Conservation (phyloP, 257 asterid species). For the Fraxinus cuspidata region DNA sequence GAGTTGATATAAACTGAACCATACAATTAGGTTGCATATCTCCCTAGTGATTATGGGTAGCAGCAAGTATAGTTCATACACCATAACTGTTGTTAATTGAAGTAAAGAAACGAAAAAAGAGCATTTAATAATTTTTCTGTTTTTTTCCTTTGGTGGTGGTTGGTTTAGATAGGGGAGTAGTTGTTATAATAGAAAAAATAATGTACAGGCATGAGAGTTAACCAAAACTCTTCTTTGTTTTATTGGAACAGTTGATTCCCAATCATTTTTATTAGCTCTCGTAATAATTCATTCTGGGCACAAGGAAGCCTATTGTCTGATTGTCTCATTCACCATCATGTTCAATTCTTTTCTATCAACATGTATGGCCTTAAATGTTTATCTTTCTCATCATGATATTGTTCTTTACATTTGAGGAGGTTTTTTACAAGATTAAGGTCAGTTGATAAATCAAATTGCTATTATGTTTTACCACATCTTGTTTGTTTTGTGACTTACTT, state of each 20-base stretch:
- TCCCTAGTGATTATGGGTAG: background rate
- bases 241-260: constrained; percentile 39
- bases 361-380: background rate
- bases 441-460: background rate
- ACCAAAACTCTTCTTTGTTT: constrained; percentile 14
- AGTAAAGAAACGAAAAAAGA: constrained; percentile 26
- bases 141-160: constrained; percentile 12
- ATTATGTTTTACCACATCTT: background rate
- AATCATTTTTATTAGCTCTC: constrained; percentile 20
- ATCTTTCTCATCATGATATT: background rate
- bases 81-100: constrained; percentile 30
- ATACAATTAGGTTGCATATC: constrained; percentile 8
- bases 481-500: background rate
- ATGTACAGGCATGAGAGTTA: constrained; percentile 41
- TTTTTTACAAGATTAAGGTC: background rate
- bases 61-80: constrained; percentile 17
- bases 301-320: constrained; percentile 13
- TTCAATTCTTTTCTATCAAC: background rate
- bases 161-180: constrained; percentile 18
- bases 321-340: background rate
- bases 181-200: constrained; percentile 26
- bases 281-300: constrained; percentile 23
- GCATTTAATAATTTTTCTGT: constrained; percentile 9
- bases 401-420: background rate
- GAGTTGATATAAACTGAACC: background rate